phyloP scores from a whole-genome alignment of 352 stramenopile species.

The Phytophthora melonis region DNA sequence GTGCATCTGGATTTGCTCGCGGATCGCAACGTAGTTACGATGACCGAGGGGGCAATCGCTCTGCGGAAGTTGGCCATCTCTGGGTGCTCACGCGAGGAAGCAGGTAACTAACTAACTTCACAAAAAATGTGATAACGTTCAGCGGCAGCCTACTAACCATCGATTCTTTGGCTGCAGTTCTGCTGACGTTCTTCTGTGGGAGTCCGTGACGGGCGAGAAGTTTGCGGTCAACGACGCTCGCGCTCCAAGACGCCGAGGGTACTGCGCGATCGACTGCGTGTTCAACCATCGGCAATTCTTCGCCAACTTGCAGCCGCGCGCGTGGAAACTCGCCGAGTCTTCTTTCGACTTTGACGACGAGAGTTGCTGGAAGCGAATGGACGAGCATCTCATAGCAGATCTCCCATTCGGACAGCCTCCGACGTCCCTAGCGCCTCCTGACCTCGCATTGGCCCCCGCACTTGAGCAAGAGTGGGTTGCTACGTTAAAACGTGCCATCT shows the following conservation, averaged over 20 bases:
- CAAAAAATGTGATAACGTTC: background rate
- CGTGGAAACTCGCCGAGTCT: slow-evolving; percentile 50
- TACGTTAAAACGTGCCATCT: slow-evolving; percentile 51
- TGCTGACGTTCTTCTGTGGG: slow-evolving; percentile 71
- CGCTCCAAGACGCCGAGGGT: slow-evolving; percentile 44
- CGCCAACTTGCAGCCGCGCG: slow-evolving; percentile 76
- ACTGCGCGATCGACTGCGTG: slow-evolving; percentile 81
- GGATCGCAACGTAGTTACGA: slow-evolving; percentile 26
- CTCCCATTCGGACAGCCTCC: slow-evolving; percentile 47
- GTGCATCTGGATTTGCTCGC: slow-evolving; percentile 28
- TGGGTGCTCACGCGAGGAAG: slow-evolving; percentile 79
- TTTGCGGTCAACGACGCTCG: slow-evolving; percentile 38
- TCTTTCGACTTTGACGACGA: slow-evolving; percentile 73
- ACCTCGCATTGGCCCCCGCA: slow-evolving; percentile 31
- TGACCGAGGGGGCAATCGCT: slow-evolving; percentile 10
- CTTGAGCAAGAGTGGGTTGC: slow-evolving; percentile 64
- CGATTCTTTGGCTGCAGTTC: slow-evolving; percentile 14
- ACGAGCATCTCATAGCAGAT: slow-evolving; percentile 54
- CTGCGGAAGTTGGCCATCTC: slow-evolving; percentile 66
- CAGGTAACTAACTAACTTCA: slow-evolving; percentile 16
- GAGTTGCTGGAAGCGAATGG: slow-evolving; percentile 69
- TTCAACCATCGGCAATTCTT: slow-evolving; percentile 84
- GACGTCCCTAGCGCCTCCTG: slow-evolving; percentile 43
- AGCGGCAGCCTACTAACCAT: background rate
- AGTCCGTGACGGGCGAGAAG: slow-evolving; percentile 73